phyloP scores from a whole-genome alignment of 192 early-diverging fungal genomes.

The Rhizoclosmatium sp. region DNA sequence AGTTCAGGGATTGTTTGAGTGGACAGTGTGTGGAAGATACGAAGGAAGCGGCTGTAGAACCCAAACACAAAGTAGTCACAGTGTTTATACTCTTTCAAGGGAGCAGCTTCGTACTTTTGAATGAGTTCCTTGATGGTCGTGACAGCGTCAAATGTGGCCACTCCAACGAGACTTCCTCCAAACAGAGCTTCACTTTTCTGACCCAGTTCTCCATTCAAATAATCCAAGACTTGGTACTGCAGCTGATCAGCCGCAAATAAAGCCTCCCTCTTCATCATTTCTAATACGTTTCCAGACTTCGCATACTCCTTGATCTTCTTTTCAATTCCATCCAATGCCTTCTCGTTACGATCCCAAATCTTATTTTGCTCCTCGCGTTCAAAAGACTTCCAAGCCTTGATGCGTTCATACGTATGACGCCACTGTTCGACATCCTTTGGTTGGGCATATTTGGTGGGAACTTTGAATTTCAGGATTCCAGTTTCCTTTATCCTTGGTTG shows the following conservation, averaged over 20 bases:
- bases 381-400: conserved; percentile 24
- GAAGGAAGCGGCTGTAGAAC: not conserved
- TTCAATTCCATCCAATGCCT: not conserved
- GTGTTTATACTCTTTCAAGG: not conserved
- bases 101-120: not conserved
- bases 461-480: conserved; percentile 5
- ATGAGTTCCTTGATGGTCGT: not conserved
- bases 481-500: not conserved
- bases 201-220: conserved; percentile 25
- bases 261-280: not conserved
- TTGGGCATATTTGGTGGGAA: not conserved
- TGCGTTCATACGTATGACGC: conserved; percentile 4
- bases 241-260: not conserved
- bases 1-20: not conserved
- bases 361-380: conserved; percentile 21
- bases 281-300: not conserved
- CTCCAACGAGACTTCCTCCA: conserved; percentile 23
- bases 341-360: conserved; percentile 35
- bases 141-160: not conserved
- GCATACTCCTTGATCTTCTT: conserved; percentile 25
- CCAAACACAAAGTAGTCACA: conserved; percentile 33
- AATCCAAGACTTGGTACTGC: conserved; percentile 32
- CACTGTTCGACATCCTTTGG: conserved; percentile 12
- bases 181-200: not conserved
- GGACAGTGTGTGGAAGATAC: conserved; percentile 16